Conservation (phyloP, 1,284 basidiomycete genomes). For the Afroboletus lepidellus region DNA sequence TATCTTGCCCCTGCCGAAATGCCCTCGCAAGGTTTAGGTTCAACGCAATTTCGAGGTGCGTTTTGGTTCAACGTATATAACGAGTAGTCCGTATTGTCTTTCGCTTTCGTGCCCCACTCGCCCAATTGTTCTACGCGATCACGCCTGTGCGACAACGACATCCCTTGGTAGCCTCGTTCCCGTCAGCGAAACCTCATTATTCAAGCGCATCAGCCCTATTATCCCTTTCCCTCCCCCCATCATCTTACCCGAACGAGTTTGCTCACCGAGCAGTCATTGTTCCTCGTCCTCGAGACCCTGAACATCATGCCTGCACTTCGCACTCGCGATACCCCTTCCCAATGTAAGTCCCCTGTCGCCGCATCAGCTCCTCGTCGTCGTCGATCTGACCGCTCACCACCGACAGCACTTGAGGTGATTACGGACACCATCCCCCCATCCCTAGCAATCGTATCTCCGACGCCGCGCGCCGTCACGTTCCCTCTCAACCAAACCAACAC, state of each 20-base stretch:
- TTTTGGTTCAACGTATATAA: conserved; percentile 54
- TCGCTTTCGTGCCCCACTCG: conserved; percentile 56
- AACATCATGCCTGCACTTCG: conserved; percentile 71
- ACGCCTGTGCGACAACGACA: conserved; percentile 47
- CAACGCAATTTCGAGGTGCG: conserved; percentile 20
- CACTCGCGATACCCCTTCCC: conserved; percentile 66
- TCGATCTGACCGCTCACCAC: conserved; percentile 30
- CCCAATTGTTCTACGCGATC: conserved; percentile 58
- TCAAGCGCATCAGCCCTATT: conserved; percentile 33
- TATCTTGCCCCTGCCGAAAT: conserved; percentile 20
- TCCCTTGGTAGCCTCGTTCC: conserved; percentile 37
- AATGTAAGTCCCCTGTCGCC: conserved; percentile 45
- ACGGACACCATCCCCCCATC: conserved; percentile 61
- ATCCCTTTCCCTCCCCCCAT: conserved; percentile 29
- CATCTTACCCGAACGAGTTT: conserved; percentile 34
- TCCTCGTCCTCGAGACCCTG: conserved; percentile 25
- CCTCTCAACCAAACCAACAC: conserved; percentile 50
- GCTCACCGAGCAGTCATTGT: conserved; percentile 34
- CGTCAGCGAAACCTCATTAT: conserved; percentile 46
- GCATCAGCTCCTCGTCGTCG: conserved; percentile 9
- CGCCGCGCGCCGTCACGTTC: conserved; percentile 74
- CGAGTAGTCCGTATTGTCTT: conserved; percentile 55
- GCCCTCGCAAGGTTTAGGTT: conserved; percentile 31
- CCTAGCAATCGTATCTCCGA: conserved; percentile 67
- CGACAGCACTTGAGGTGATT: conserved; percentile 70